Evolutionary conservation across 768 basidiomycete species (phyloP), one percentile per base, ranked within the genome.

Genomic region (Epithele typhae): DNA sequence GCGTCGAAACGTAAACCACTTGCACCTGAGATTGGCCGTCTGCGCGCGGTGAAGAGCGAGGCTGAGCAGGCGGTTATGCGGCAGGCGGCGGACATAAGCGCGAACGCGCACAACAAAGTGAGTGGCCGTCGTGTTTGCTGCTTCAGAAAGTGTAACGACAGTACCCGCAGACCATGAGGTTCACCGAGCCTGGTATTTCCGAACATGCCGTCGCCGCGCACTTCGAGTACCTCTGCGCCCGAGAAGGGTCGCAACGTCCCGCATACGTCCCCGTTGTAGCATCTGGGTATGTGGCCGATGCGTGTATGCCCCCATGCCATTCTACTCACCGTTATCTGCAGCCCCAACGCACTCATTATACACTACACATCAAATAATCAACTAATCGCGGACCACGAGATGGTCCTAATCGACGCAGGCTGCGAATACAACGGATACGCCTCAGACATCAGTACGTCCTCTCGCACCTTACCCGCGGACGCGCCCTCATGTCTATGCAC

Each of bases 191-290:
- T 18, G 79, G 76, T 8, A 60, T 76, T 46, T 76, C 78, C 1
- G 87, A 89, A 59, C 68, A 74, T 25, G 70, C 73, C 15, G 65
- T 88, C 7, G 82, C 76, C 0, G 87, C 94, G 4, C 88, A 92
- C 60, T 97, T 98, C 60, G 88, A 95, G 65, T 96, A 96, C 59
- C 56, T 86, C 1, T 94, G 92, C 58, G 76, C 81, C 3, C 71
- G 90, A 35, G 70, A 71, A 14, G 96, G 96, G 18, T 76, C 90
- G 11, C 84, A 92, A 58, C 77, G 94, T 33, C 79, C 82, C 39
- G 94, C 96, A n/a, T 99, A 99, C 61, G 94, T 99, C 1, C 96
- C 96, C 11, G 96, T 99, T 5, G 90, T 97, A 25, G 95, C 92
- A 5, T 93, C 92, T 1, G 96, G 96, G 88, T 89, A 64, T 51